Percentiles rank a stretch among this genome's conserved stretches.
Evolutionary conservation across 1,139 yeast genomes (phyloP).

Genomic region (Wickerhamomyces sp.): DNA sequence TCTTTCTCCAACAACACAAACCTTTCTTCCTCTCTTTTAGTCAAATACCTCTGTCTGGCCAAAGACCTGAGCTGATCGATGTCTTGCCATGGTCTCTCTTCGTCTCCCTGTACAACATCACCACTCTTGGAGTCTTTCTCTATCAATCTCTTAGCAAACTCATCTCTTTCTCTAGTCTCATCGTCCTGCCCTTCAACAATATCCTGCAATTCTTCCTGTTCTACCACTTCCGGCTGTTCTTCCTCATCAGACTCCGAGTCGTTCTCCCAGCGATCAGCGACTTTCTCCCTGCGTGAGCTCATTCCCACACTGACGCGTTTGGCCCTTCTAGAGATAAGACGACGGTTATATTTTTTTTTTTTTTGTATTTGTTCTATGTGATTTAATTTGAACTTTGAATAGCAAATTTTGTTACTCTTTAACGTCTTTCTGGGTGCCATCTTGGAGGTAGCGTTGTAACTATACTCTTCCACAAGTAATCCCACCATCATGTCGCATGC

Average conservation of each 20-base stretch:
- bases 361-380: not conserved
- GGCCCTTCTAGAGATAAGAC: no score
- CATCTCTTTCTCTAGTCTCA: slow-evolving; percentile 26
- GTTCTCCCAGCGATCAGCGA: slow-evolving; percentile 16
- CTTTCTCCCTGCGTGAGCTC: slow-evolving; percentile 7
- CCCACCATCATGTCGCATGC: not conserved
- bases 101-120: slow-evolving; percentile 8
- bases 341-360: no score
- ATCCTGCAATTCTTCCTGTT: not conserved
- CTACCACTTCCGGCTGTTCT: slow-evolving; percentile 2
- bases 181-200: slow-evolving; percentile 14
- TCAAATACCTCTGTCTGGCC: slow-evolving; percentile 45
- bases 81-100: slow-evolving; percentile 4
- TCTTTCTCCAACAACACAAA: slow-evolving; percentile 41
- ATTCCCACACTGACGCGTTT: no score
- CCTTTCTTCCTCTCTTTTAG: slow-evolving; percentile 43
- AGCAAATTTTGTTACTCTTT: no score
- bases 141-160: slow-evolving; percentile 25
- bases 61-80: slow-evolving; percentile 33
- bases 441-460: no score
- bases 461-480: no score
- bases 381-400: no score
- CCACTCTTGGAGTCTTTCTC: slow-evolving; percentile 18
- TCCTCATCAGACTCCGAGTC: slow-evolving; percentile 17
- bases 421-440: no score